These are phyloP conservation scores for Fusarium sacchari DNA, from an alignment of 2,329 filamentous ascomycete genomes.

Conservation along the genomic window DNA sequence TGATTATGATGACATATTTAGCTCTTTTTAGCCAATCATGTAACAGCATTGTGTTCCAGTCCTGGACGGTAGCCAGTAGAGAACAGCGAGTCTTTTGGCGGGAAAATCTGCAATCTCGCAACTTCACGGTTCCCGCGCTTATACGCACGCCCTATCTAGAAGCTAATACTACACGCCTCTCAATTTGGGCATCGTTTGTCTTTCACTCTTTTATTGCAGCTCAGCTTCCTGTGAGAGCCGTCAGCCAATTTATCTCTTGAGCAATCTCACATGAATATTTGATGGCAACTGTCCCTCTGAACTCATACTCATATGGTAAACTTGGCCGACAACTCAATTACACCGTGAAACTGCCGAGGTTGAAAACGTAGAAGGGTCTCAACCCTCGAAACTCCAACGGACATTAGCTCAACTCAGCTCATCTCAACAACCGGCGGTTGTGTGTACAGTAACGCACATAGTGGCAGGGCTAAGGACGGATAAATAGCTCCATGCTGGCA, in stretches of 20 bases:
- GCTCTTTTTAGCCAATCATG: slow-evolving; percentile 27
- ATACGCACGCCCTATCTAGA: slow-evolving; percentile 23
- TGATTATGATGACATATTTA: slow-evolving; percentile 42
- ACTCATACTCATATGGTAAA: slow-evolving; percentile 1
- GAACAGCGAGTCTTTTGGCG: background rate
- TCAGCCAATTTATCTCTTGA: background rate
- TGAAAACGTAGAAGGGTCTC: slow-evolving; percentile 10
- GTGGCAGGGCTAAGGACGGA: slow-evolving; percentile 21
- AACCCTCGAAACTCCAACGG: background rate
- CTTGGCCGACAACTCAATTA: slow-evolving; percentile 12
- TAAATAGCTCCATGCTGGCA: slow-evolving; percentile 30
- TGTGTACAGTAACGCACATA: background rate
- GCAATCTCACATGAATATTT: background rate
- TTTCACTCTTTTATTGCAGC: background rate
- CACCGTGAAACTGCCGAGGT: slow-evolving; percentile 36
- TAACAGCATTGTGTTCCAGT: slow-evolving; percentile 18
- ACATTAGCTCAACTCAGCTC: slow-evolving; percentile 6
- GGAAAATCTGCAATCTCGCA: slow-evolving; percentile 34
- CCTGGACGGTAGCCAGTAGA: slow-evolving; percentile 21
- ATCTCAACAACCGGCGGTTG: background rate
- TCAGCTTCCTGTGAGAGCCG: background rate
- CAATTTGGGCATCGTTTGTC: background rate
- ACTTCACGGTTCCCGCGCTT: slow-evolving; percentile 27
- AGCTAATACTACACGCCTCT: background rate
- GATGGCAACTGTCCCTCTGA: background rate